A percentile compares a stretch with the other conserved stretches of the same genome.
These are phyloP conservation scores for Alternaria hordeiaustralica DNA, from an alignment of 2,329 filamentous ascomycete species.

Conservation along the genomic window DNA sequence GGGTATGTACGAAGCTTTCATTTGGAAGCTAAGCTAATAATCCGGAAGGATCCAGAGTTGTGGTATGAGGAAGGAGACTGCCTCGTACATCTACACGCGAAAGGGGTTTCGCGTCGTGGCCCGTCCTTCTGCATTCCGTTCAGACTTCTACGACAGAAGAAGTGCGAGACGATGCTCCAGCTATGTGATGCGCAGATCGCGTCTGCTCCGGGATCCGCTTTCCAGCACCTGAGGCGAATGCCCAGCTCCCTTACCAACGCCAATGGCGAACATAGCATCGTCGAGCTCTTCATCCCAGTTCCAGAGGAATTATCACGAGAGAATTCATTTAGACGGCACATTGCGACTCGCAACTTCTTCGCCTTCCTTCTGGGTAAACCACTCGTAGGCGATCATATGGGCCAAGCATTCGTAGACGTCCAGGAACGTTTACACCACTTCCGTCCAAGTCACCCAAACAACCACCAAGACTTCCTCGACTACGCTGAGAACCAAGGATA, in stretches of 20 bases:
- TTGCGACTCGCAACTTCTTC: slow-evolving; percentile 77
- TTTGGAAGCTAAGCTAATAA: slow-evolving; percentile 7
- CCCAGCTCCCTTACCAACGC: slow-evolving; percentile 50
- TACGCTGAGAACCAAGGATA: slow-evolving; percentile 77
- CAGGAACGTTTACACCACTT: slow-evolving; percentile 70
- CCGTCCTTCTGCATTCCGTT: slow-evolving; percentile 73
- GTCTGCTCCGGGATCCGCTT: slow-evolving; percentile 14
- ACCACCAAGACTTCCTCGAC: slow-evolving; percentile 65
- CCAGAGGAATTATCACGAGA: slow-evolving; percentile 61
- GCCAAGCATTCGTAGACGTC: slow-evolving; percentile 68
- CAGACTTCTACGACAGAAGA: slow-evolving; percentile 61
- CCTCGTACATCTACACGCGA: slow-evolving; percentile 71
- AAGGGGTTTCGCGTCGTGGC: slow-evolving; percentile 68
- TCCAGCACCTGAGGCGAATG: slow-evolving; percentile 16
- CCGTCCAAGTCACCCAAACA: slow-evolving; percentile 61
- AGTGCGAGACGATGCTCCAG: slow-evolving; percentile 67
- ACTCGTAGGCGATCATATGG: slow-evolving; percentile 71
- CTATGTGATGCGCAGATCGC: slow-evolving; percentile 46
- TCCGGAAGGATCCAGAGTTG: slow-evolving; percentile 70
- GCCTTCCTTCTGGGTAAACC: slow-evolving; percentile 72
- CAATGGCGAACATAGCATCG: slow-evolving; percentile 38
- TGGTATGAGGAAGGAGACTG: slow-evolving; percentile 74
- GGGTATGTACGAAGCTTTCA: slow-evolving; percentile 42
- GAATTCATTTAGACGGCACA: slow-evolving; percentile 67
- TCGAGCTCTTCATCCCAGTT: slow-evolving; percentile 73